phyloP scores from a whole-genome alignment of 78 protist species.

The Acrasis kona region DNA sequence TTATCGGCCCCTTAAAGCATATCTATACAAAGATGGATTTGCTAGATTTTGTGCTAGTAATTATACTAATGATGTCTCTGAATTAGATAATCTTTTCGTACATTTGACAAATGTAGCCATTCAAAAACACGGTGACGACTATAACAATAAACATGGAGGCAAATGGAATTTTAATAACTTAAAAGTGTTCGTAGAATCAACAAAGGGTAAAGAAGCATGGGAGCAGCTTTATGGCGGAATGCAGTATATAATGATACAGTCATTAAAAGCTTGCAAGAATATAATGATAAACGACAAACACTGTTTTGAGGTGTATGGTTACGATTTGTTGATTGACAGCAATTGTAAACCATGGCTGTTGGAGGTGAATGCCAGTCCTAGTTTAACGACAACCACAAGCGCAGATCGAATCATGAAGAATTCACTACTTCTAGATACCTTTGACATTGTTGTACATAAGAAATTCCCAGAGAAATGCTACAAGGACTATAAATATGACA shows the following conservation, averaged over 20 bases:
- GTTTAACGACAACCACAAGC: slow-evolving; percentile 52
- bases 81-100: slow-evolving; percentile 22
- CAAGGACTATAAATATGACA: too few relatives aligned
- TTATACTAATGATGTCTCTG: slow-evolving; percentile 6
- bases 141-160: slow-evolving; percentile 43
- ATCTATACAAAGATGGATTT: slow-evolving; percentile 33
- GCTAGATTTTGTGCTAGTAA: slow-evolving; percentile 42
- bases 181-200: slow-evolving; percentile 9
- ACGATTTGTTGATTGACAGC: slow-evolving; percentile 50
- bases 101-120: slow-evolving; percentile 82
- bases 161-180: slow-evolving; percentile 43
- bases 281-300: slow-evolving; percentile 64
- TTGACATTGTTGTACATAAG: slow-evolving; percentile 34
- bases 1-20: slow-evolving; percentile 40
- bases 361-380: slow-evolving; percentile 77
- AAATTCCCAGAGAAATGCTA: neutral
- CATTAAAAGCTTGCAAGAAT: slow-evolving; percentile 30
- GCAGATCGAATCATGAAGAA: slow-evolving; percentile 48
- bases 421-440: slow-evolving; percentile 30
- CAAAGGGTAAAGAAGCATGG: slow-evolving; percentile 2
- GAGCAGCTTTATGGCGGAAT: slow-evolving; percentile 21
- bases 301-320: slow-evolving; percentile 66
- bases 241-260: slow-evolving; percentile 19
- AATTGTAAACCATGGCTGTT: slow-evolving; percentile 63
- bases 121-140: slow-evolving; percentile 49